These are phyloP conservation scores for Corchorus olitorius DNA, from an alignment of 345 rosid genomes.

Conservation along the genomic window DNA sequence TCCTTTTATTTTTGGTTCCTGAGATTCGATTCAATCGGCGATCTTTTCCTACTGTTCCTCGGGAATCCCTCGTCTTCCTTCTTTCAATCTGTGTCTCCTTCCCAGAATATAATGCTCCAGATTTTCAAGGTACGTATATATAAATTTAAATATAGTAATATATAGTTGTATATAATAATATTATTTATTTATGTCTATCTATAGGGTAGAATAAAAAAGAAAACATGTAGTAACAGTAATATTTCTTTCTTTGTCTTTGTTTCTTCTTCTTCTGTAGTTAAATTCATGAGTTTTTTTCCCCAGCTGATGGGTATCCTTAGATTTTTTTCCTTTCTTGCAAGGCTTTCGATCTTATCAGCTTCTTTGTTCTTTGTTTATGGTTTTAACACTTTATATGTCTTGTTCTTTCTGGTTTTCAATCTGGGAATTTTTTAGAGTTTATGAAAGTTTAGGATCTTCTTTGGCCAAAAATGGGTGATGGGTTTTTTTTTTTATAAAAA, in stretches of 20 bases:
- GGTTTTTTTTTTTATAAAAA: conserved; percentile 11
- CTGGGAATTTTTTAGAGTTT: conserved; percentile 21
- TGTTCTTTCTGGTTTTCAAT: background rate
- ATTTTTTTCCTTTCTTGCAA: background rate
- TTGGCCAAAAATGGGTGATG: background rate
- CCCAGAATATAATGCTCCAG: conserved; percentile 43
- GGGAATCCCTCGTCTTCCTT: conserved; percentile 38
- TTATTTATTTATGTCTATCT: background rate
- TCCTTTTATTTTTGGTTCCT: conserved; percentile 5
- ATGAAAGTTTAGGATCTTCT: background rate
- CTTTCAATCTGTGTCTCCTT: conserved; percentile 32
- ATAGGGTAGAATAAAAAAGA: background rate
- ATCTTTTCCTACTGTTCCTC: conserved; percentile 30
- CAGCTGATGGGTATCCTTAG: background rate
- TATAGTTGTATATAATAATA: background rate
- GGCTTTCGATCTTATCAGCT: conserved; percentile 14
- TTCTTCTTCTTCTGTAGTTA: background rate
- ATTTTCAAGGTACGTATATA: conserved; percentile 47
- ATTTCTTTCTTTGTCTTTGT: background rate
- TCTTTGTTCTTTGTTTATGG: background rate
- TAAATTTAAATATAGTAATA: background rate
- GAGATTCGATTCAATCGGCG: conserved; percentile 47
- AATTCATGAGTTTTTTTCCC: background rate
- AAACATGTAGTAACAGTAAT: background rate
- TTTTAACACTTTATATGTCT: background rate